A percentile compares a stretch with the other conserved stretches of the same genome.
phyloP scores from a whole-genome alignment of 1,284 basidiomycete species.

The Ustilago loliicola region DNA sequence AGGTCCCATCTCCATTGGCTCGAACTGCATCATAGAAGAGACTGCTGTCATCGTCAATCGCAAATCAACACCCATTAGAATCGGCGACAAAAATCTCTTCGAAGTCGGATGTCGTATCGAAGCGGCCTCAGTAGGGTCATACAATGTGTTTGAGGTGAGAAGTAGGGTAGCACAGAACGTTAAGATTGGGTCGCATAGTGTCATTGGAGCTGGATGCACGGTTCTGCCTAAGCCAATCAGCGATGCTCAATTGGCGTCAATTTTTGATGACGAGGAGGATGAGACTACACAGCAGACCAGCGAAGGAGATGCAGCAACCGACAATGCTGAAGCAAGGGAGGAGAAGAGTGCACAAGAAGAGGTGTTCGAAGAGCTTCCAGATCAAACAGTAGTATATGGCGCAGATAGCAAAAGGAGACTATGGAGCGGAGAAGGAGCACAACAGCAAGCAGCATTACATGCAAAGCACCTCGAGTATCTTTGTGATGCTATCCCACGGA shows the following conservation, averaged over 20 bases:
- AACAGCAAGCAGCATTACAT: conserved; percentile 85
- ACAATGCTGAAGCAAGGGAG: neutral
- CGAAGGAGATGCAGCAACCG: neutral
- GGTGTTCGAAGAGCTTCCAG: conserved; percentile 77
- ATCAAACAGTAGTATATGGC: conserved; percentile 88
- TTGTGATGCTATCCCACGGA: conserved; percentile 73
- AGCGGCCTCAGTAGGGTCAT: conserved; percentile 82
- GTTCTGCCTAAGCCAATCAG: conserved; percentile 42
- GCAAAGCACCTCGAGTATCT: conserved; percentile 91
- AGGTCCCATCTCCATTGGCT: conserved; percentile 87
- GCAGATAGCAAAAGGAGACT: conserved; percentile 78
- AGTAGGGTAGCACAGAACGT: conserved; percentile 84
- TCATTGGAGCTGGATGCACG: conserved; percentile 80
- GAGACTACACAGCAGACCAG: neutral
- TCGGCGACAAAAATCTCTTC: conserved; percentile 92
- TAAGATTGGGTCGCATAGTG: conserved; percentile 82
- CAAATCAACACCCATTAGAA: conserved; percentile 77
- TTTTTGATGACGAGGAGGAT: conserved; percentile 32
- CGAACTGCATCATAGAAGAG: conserved; percentile 92
- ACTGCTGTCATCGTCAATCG: conserved; percentile 87
- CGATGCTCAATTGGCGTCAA: conserved; percentile 15
- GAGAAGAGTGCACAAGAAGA: neutral
- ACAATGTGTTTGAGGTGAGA: conserved; percentile 85
- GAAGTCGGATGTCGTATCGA: conserved; percentile 94
- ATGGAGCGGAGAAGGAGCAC: conserved; percentile 87